Conservation (phyloP, 495 filamentous ascomycete species). For the Lepidopterella palustris region DNA sequence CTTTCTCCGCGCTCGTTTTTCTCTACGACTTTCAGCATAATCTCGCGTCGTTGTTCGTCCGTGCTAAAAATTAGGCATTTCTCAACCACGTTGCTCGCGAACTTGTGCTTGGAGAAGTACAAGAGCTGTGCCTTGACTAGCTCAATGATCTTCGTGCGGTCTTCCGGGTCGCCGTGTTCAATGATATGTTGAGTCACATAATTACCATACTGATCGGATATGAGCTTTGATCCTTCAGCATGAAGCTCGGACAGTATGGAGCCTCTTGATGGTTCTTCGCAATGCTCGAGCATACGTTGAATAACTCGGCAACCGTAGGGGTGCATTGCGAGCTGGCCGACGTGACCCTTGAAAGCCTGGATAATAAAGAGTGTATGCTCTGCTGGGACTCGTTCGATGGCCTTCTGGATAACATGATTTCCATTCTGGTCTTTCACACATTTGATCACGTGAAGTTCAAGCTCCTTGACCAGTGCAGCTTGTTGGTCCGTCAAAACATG, state of each 20-base stretch:
- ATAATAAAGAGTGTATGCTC: conserved; percentile 86
- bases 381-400: conserved; percentile 77
- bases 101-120: conserved; percentile 86
- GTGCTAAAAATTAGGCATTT: conserved; percentile 78
- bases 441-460: conserved; percentile 68
- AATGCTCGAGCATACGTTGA: conserved; percentile 85
- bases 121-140: conserved; percentile 66
- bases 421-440: conserved; percentile 89
- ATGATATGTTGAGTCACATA: conserved; percentile 97
- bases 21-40: conserved; percentile 60
- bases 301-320: conserved; percentile 90
- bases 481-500: conserved; percentile 89
- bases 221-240: conserved; percentile 59
- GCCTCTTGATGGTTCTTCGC: conserved; percentile 61
- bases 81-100: conserved; percentile 95
- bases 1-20: conserved; percentile 57
- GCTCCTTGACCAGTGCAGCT: conserved; percentile 72
- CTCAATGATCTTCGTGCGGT: conserved; percentile 64
- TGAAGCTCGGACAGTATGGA: conserved; percentile 76
- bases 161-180: conserved; percentile 68
- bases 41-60: conserved; percentile 59
- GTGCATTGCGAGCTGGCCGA: conserved; percentile 71
- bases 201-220: conserved; percentile 90
- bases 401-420: conserved; percentile 95
- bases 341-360: conserved; percentile 71